Base-by-base conservation (phyloP, 805 yeast genomes). In the Kodamaea kakaduensis region DNA sequence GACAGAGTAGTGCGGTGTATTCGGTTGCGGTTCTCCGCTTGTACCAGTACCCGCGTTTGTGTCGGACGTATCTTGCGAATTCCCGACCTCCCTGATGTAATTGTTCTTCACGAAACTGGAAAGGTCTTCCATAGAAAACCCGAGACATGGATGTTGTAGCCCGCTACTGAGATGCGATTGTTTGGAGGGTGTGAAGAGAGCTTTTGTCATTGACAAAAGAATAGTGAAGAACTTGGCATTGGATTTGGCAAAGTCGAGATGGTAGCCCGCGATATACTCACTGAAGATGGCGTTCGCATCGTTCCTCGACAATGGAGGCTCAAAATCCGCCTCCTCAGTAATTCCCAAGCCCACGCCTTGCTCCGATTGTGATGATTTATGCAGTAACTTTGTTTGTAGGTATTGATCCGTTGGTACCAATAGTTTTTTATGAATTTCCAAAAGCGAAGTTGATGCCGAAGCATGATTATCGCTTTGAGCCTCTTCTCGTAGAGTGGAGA, bases 401-500 rank as follows among this genome's bases (percentile, higher is more conserved):
- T 47, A 61, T 41, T 60, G 67, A 34, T 61, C 67, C 1, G 64
- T 59, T 4, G 67, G 67, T 7, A 53, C 34, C 45, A 59, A 42
- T 18, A 60, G 31, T 41, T 57, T 60, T 33, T 50, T 58, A 25
- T 55, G 64, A 6, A 58, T 45, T 21, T 57, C 62, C 17, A 36
- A 28, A n/a, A 57, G 38, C 3, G 51, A 37, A 0, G 46, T 32
- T 15, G 39, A 18, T 2, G 31, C 3, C 6, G 28, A 23, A 15
- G 16, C 30, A 14, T 19, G 34, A 17, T 18, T 18, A 6, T 25
- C 20, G 17, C 52, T 57, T 6, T 57, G 59, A 3, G 33, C 27
- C 2, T 56, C 64, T 5, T 29, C 16, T 9, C 51, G 58, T 10
- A 59, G 66, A 5, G 48, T 23, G 1, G 53, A 32, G 39, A 48